phyloP scores from a whole-genome alignment of 371 early-diverging fungal species.

The Haplosporangium sp. region DNA sequence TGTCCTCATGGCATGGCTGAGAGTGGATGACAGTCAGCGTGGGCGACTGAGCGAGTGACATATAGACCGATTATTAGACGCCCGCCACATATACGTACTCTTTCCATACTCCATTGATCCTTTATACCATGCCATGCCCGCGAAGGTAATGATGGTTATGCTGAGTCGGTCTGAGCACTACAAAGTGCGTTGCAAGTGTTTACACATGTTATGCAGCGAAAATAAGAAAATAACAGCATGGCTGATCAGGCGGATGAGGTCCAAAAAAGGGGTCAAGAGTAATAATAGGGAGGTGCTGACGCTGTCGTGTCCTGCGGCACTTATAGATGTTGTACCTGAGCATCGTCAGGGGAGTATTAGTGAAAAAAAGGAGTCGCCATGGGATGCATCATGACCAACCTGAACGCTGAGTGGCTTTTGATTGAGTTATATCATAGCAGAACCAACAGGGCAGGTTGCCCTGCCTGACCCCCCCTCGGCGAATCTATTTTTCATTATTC shows the following conservation, averaged over 20 bases:
- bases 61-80: not conserved
- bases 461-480: not conserved
- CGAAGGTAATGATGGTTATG: too few species aligned
- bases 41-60: constrained; percentile 10
- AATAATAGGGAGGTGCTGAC: not conserved
- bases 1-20: too few species aligned
- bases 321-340: not conserved
- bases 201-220: too few species aligned
- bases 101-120: too few species aligned
- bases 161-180: too few species aligned
- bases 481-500: not conserved
- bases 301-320: not conserved
- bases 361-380: constrained; percentile 21
- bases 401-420: constrained; percentile 17
- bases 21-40: not conserved
- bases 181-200: too few species aligned
- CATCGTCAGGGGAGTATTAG: not conserved
- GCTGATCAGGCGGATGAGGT: constrained; percentile 5
- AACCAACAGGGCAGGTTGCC: not conserved
- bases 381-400: constrained; percentile 26
- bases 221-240: not conserved
- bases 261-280: not conserved
- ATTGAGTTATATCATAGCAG: not conserved
- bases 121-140: too few species aligned
- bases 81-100: too few species aligned